Evolutionary conservation across 805 yeast species (phyloP), one percentile per base, ranked within the genome.

Genomic region (Candida adriatica): DNA sequence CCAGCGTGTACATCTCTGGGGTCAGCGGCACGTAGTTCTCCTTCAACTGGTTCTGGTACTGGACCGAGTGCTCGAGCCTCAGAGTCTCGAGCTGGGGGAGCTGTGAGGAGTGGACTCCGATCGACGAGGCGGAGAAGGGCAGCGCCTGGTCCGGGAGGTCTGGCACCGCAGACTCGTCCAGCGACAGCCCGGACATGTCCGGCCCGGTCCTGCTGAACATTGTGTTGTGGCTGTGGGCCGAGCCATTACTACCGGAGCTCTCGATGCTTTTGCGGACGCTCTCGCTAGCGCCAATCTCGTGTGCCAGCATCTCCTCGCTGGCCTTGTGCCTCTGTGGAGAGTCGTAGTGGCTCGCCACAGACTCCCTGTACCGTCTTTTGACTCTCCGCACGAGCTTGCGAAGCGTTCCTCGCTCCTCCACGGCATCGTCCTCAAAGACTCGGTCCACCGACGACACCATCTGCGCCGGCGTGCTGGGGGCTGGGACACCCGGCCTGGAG

Each of bases 61-160:
- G 26, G 16, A 28, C 17, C 8, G 29, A 29, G 9, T 37, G 31
- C 23, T 37, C 34, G 7, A 20, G 11, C 22, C 37, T 31, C 20
- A 29, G 33, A 3, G 22, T 17, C 2, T 24, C 33, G 16, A 30
- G n/a, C 18, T 17, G 34, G 11, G 35, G 35, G 11, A 21, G 17
- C 4, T 14, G 14, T n/a, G 21, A 16, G 7, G 21, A 19, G 13
- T 19, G 25, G 23, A 25, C 16, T 2, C 52, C 49, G 24, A 48
- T 37, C 2, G 42, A 42, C 4, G 39, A 39, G 2, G 53, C 52
- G 4, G 52, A 43, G 30, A 43, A 47, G 8, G 51, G 53, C 2
- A 47, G 13, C 6, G 17, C 27, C n/a, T 32, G 29, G 1, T 37
- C 20, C 17, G 39, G 43, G 1, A 40, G 20, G 2, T 30, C 43